Evolutionary conservation across 495 filamentous ascomycete genomes (phyloP).

Genomic region (Annulohypoxylon bovei): DNA sequence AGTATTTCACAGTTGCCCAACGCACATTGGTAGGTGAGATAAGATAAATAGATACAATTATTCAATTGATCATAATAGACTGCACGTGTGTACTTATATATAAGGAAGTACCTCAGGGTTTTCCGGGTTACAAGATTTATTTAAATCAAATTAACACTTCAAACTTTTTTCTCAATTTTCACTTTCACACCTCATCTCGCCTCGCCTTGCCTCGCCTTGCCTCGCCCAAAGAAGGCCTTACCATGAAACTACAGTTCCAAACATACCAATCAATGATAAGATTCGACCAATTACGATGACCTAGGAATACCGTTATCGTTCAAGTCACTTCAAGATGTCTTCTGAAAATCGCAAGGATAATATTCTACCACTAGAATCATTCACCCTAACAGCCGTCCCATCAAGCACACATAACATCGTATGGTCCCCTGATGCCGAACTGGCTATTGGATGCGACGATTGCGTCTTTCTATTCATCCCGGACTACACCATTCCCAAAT

Average conservation of each 20-base stretch:
- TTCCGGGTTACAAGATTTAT: too few species aligned
- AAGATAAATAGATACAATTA: not conserved
- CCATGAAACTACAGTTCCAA: not conserved
- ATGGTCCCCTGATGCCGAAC: conserved; percentile 61
- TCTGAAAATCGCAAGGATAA: conserved; percentile 14
- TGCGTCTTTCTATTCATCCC: conserved; percentile 59
- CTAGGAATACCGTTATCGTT: not conserved
- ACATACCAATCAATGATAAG: not conserved
- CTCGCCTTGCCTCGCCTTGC: not conserved
- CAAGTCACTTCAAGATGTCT: conserved; percentile 17
- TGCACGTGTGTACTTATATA: not conserved
- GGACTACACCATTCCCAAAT: conserved; percentile 49
- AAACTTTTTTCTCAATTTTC: not conserved
- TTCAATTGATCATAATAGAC: too few species aligned
- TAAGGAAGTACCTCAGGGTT: not conserved
- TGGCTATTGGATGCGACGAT: conserved; percentile 59
- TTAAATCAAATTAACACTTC: not conserved
- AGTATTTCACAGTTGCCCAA: too few species aligned
- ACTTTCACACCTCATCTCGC: not conserved
- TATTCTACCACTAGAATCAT: conserved; percentile 54
- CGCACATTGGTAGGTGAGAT: too few species aligned
- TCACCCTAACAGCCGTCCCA: conserved; percentile 54
- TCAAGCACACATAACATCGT: conserved; percentile 56
- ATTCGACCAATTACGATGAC: not conserved
- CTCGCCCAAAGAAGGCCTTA: not conserved